Evolutionary conservation across 768 basidiomycete species (phyloP), one percentile per base, ranked within the genome.

Genomic region (Boletellus ananiceps): DNA sequence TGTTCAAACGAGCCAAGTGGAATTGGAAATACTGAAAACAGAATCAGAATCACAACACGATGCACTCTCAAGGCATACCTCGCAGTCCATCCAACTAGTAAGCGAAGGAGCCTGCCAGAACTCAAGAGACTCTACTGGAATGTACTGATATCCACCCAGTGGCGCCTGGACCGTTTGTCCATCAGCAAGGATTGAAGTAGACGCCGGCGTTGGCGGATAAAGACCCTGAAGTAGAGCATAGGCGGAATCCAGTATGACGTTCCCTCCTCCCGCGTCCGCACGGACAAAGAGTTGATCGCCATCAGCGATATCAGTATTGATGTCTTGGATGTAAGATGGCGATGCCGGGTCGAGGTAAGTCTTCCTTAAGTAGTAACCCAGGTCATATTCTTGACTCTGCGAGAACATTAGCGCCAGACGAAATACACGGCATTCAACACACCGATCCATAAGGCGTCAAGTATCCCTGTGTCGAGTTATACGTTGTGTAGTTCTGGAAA

Each of bases 121-220:
- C 66, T 90, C 88, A 36, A 93, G 82, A 23, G 67, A 67, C 33
- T 64, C 55, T 13, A 67, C 65, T 36, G 89, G 87, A 39, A 93
- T 75, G 59, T 93, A 93, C 69, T 91, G 88, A 63, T 92, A 93
- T 1, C 88, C 88, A 16, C 82, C 81, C n/a, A 93, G 75, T 18
- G 92, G 89, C 0, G 84, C 80, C 13, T 79, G 70, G 49, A 92
- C 72, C n/a, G 64, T 75, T 21, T 82, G 77, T 49, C 83, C 87
- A 55, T 90, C 83, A 3, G 87, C 90, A 16, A 94, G 80, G 11
- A 73, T 75, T 49, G 83, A 83, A 56, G 74, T 79, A 64, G 84
- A 83, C 46, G 77, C 71, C 7, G 71, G 62, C 51, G 77, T 86
- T 5, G 89, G 87, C 12, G 90, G 90, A 74, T 85, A 90, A 43